Percentiles rank a stretch among this genome's conserved stretches.
Conservation (phyloP, 176 grass and related monocot species). For the Elymus sibiricus region DNA sequence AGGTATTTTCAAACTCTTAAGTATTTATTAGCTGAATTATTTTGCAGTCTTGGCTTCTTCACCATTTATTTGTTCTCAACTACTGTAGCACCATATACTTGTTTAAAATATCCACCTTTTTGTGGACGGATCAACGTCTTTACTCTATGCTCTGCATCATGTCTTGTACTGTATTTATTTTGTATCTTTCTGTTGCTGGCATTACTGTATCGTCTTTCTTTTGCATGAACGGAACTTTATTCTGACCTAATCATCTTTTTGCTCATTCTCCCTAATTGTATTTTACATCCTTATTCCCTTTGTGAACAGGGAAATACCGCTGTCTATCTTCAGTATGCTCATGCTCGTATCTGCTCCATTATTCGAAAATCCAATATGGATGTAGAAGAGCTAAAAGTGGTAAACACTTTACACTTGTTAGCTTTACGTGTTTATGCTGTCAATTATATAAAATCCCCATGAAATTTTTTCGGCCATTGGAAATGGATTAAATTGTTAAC, state of each 20-base stretch:
- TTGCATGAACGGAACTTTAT: conserved; percentile 5
- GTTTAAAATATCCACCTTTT: background rate
- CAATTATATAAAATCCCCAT: background rate
- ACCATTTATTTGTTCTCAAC: background rate
- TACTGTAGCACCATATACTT: background rate
- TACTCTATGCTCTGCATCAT: background rate
- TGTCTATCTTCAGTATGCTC: conserved; percentile 92
- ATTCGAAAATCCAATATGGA: conserved; percentile 83
- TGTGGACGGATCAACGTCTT: background rate
- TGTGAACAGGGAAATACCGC: conserved; percentile 85
- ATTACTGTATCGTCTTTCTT: background rate
- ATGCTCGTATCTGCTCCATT: conserved; percentile 98
- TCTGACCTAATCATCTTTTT: background rate
- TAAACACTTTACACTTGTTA: conserved; percentile 45
- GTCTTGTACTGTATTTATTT: conserved; percentile 3
- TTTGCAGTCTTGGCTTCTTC: background rate
- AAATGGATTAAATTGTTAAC: background rate
- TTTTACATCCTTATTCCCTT: conserved; percentile 20
- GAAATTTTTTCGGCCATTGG: background rate
- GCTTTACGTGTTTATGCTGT: background rate
- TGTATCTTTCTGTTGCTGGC: background rate
- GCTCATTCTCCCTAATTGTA: background rate
- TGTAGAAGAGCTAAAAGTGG: conserved; percentile 70
- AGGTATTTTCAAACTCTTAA: conserved; percentile 46
- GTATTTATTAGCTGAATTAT: conserved; percentile 9